Conservation (phyloP, 805 yeast genomes). For the Metschnikowia shivogae region DNA sequence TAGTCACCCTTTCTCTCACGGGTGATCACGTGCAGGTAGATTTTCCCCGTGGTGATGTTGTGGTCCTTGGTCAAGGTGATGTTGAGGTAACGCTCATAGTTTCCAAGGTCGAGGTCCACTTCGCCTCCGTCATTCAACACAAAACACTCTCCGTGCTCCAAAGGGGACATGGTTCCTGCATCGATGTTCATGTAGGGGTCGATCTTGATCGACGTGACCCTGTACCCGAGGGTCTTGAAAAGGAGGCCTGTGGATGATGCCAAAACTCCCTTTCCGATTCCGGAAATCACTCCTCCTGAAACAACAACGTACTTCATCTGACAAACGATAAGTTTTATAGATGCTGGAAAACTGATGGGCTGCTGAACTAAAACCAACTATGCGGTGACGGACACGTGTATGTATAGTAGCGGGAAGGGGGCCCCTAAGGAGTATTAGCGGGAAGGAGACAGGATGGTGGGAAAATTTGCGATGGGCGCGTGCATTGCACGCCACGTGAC, state of each 20-base stretch:
- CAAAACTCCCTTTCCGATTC: conserved; percentile 97
- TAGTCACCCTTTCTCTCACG: conserved; percentile 96
- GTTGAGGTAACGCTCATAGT: conserved; percentile 94
- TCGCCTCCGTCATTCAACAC: conserved; percentile 99
- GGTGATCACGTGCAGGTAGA: conserved; percentile 90
- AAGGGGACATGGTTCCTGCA: conserved; percentile 99
- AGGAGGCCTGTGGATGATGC: conserved; percentile 97
- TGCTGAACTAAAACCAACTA: no score
- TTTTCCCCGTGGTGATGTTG: conserved; percentile 97
- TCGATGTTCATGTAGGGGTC: conserved; percentile 99
- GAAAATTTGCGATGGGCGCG: conserved; percentile 5
- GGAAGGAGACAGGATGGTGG: conserved; percentile 33
- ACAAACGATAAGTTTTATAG: background rate
- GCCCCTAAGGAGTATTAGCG: conserved; percentile 41
- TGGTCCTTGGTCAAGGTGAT: conserved; percentile 91
- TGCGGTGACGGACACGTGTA: background rate
- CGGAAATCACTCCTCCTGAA: conserved; percentile 98
- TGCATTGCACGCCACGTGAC: background rate
- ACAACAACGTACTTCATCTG: conserved; percentile 97
- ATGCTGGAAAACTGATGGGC: no score
- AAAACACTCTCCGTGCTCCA: conserved; percentile 98
- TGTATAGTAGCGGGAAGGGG: background rate
- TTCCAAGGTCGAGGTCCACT: conserved; percentile 96
- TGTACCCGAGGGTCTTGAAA: conserved; percentile 86
- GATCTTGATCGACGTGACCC: conserved; percentile 95